phyloP scores from a whole-genome alignment of 169 alveolate genomes.

The Toxoplasma gondii region DNA sequence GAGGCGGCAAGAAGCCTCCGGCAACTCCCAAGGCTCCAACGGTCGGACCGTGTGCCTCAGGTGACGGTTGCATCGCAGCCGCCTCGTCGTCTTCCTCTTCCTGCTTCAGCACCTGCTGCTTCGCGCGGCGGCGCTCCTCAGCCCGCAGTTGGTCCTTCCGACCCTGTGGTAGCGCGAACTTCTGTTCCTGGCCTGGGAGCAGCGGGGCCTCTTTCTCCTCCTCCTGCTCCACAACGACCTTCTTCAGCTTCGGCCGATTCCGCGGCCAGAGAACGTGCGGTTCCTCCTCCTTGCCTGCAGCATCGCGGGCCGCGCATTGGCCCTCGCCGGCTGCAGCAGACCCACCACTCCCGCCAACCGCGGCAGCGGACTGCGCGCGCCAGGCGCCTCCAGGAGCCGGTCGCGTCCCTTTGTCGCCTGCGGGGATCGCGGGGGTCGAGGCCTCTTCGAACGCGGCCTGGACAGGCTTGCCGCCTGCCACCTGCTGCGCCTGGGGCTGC shows the following conservation, averaged over 20 bases:
- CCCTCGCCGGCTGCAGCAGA: slow-evolving; percentile 7
- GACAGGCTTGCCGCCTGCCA: background rate
- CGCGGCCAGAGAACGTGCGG: slow-evolving; percentile 37
- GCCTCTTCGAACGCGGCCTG: background rate
- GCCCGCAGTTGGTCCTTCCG: slow-evolving; percentile 37
- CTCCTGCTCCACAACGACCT: slow-evolving; percentile 21
- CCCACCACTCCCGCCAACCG: background rate
- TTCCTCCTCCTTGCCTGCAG: background rate
- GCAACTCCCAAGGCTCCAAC: background rate
- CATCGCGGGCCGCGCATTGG: slow-evolving; percentile 7
- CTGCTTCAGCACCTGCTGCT: slow-evolving; percentile 43
- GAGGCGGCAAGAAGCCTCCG: background rate
- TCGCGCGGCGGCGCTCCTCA: slow-evolving; percentile 30
- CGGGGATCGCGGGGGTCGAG: background rate
- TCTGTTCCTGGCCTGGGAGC: slow-evolving; percentile 52
- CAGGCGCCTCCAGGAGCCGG: slow-evolving; percentile 7
- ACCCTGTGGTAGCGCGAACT: slow-evolving; percentile 47
- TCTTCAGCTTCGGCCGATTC: slow-evolving; percentile 38
- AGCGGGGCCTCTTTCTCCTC: slow-evolving; percentile 38
- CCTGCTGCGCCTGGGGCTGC: slow-evolving; percentile 1
- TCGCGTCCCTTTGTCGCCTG: background rate
- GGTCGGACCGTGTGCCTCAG: background rate
- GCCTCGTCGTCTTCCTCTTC: background rate
- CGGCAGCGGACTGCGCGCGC: background rate
- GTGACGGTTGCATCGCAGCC: background rate